Conservation (phyloP, 2,329 filamentous ascomycete genomes). For the Ramularia endophylla region DNA sequence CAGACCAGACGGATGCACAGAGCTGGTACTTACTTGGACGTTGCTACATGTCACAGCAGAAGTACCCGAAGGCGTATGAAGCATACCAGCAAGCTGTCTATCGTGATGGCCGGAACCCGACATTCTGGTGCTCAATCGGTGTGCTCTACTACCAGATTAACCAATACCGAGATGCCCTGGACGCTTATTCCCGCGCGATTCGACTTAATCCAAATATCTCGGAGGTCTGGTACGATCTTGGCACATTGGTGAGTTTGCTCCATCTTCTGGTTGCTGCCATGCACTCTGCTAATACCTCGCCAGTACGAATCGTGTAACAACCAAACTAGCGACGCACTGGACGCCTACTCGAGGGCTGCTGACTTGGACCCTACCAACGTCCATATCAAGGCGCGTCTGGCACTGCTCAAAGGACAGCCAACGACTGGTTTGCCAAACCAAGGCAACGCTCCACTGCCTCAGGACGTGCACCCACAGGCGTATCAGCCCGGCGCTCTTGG, state of each 20-base stretch:
- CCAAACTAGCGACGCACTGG: slow-evolving; percentile 90
- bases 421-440: slow-evolving; percentile 63
- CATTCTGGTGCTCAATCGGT: slow-evolving; percentile 99
- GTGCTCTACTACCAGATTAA: slow-evolving; percentile 99
- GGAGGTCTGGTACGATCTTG: slow-evolving; percentile 98
- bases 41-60: slow-evolving; percentile 99
- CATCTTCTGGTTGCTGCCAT: background rate
- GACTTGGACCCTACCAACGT: slow-evolving; percentile 90
- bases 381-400: slow-evolving; percentile 91
- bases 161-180: slow-evolving; percentile 94
- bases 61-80: slow-evolving; percentile 97
- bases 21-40: slow-evolving; percentile 97
- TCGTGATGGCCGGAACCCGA: slow-evolving; percentile 93
- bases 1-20: slow-evolving; percentile 90
- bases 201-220: slow-evolving; percentile 96
- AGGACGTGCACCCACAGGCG: slow-evolving; percentile 91
- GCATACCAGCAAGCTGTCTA: slow-evolving; percentile 99
- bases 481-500: slow-evolving; percentile 74
- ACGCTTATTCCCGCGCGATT: slow-evolving; percentile 95
- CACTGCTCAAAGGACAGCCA: slow-evolving; percentile 75
- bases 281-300: slow-evolving; percentile 27
- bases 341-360: slow-evolving; percentile 90
- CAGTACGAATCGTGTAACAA: slow-evolving; percentile 99
- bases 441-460: slow-evolving; percentile 75
- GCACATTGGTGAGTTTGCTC: slow-evolving; percentile 69